phyloP scores from a whole-genome alignment of 2,329 filamentous ascomycete species.

The Ascochyta pisi region DNA sequence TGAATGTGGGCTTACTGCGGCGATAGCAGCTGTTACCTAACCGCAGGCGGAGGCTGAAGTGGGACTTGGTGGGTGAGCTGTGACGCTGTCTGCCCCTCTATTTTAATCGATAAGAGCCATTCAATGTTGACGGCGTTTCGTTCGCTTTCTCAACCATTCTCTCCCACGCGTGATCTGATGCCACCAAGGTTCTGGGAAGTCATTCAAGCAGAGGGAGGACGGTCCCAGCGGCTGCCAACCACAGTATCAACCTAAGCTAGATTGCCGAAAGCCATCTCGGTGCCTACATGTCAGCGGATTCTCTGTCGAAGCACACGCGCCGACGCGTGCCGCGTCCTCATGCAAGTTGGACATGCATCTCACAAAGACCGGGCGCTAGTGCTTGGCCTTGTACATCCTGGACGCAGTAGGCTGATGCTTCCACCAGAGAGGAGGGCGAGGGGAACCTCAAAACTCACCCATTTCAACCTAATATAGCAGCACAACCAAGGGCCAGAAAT shows the following conservation, averaged over 20 bases:
- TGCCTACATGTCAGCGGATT: slow-evolving; percentile 3
- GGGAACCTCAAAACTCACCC: too few species aligned
- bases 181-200: neutral
- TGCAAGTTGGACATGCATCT: neutral
- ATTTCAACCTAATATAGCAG: too few species aligned
- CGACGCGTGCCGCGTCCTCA: neutral
- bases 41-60: slow-evolving; percentile 27
- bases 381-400: neutral
- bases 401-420: too few species aligned
- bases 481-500: too few species aligned
- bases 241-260: too few species aligned
- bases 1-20: slow-evolving; percentile 31
- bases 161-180: slow-evolving; percentile 12
- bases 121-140: neutral
- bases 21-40: slow-evolving; percentile 26
- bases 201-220: too few species aligned
- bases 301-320: slow-evolving; percentile 5
- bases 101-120: neutral
- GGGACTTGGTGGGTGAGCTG: slow-evolving; percentile 22
- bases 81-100: slow-evolving; percentile 22
- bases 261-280: neutral
- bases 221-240: too few species aligned
- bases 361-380: neutral
- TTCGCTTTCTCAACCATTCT: slow-evolving; percentile 6
- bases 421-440: too few species aligned